Percentiles rank a stretch among this genome's conserved stretches.
Evolutionary conservation across 2,329 filamentous ascomycete species (phyloP).

Genomic region (Pseudocercospora vitis): DNA sequence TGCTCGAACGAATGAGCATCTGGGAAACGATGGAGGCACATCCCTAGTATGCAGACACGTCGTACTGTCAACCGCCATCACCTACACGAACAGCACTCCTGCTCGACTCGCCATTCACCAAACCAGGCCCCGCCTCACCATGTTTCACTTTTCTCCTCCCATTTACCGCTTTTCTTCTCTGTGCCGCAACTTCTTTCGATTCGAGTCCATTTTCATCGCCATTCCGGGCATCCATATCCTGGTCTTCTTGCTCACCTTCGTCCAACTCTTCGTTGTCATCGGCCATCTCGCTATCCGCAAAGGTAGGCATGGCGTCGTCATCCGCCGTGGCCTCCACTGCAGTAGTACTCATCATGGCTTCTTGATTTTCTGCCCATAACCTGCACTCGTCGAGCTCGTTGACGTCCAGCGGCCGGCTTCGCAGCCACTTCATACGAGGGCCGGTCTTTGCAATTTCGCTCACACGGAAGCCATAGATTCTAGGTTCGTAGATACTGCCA

Average conservation of each 20-base stretch:
- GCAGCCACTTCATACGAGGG: conserved; percentile 94
- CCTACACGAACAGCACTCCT: conserved; percentile 22
- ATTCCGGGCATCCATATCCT: conserved; percentile 32
- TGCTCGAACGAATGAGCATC: conserved; percentile 2
- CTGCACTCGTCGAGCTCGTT: conserved; percentile 75
- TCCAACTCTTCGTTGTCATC: conserved; percentile 33
- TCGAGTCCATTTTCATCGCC: conserved; percentile 14
- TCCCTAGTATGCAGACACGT: no score
- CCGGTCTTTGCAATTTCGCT: conserved; percentile 86
- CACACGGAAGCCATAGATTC: conserved; percentile 95
- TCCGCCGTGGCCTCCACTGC: conserved; percentile 11
- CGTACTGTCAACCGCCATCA: conserved; percentile 20
- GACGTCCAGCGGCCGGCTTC: conserved; percentile 77
- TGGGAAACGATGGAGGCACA: not conserved
- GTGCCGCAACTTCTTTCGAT: conserved; percentile 20
- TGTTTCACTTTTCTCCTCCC: conserved; percentile 16
- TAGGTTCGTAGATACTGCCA: conserved; percentile 85
- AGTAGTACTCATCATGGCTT: conserved; percentile 17
- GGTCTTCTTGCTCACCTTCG: conserved; percentile 34
- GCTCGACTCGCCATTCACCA: conserved; percentile 25
- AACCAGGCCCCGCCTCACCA: conserved; percentile 10
- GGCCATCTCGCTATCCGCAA: conserved; percentile 36
- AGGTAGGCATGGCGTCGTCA: conserved; percentile 16
- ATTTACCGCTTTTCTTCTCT: conserved; percentile 19
- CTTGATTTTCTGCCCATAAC: conserved; percentile 39